These are phyloP conservation scores for Ulmus americana DNA, from an alignment of 331 rosid genomes.

Conservation along the genomic window DNA sequence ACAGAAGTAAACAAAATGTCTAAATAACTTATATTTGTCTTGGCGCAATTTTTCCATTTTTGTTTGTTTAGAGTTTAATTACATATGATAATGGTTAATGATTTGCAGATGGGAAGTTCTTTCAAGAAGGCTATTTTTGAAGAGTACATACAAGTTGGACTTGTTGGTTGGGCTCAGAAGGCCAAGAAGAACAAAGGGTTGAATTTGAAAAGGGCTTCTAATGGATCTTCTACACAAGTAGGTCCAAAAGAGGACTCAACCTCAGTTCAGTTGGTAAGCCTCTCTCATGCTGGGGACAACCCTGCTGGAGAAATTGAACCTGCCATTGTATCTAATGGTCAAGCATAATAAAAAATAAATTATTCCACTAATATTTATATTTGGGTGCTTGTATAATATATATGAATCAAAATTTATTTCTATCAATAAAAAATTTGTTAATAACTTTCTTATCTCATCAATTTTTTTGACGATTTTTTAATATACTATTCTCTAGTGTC, in stretches of 20 bases:
- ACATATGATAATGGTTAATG: too few relatives aligned
- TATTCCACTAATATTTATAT: too few relatives aligned
- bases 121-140: slow-evolving; percentile 59
- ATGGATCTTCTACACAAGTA: slow-evolving; percentile 27
- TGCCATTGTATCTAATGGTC: neutral
- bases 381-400: too few relatives aligned
- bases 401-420: too few relatives aligned
- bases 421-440: too few relatives aligned
- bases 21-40: neutral
- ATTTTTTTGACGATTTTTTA: too few relatives aligned
- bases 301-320: neutral
- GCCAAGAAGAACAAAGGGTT: slow-evolving; percentile 35
- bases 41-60: neutral
- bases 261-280: neutral
- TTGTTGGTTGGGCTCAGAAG: slow-evolving; percentile 60
- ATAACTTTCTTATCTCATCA: too few relatives aligned
- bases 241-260: slow-evolving; percentile 23
- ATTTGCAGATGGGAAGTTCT: slow-evolving; percentile 53
- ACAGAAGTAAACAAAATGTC: neutral
- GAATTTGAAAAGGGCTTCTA: slow-evolving; percentile 16
- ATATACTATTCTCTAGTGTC: too few relatives aligned
- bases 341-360: too few relatives aligned
- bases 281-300: neutral
- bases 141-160: slow-evolving; percentile 51
- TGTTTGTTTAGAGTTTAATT: neutral